phyloP scores from a whole-genome alignment of 306 rosid species.

The Vicia villosa region DNA sequence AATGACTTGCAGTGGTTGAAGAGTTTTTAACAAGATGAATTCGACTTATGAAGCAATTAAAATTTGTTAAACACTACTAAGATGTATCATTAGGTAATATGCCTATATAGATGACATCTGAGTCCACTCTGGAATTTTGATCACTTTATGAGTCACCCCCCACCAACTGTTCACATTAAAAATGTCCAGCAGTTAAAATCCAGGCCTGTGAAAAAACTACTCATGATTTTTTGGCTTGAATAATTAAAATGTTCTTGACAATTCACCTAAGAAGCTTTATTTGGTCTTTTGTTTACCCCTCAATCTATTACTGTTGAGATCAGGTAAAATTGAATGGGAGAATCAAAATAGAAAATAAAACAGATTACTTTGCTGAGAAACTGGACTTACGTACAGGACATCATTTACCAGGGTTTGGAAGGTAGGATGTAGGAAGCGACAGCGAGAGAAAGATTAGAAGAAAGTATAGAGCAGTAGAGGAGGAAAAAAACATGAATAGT shows the following conservation, averaged over 20 bases:
- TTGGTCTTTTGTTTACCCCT: background rate
- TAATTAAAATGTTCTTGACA: background rate
- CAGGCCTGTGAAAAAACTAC: background rate
- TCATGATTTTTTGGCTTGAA: background rate
- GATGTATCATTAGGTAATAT: background rate
- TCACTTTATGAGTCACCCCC: slow-evolving; percentile 4
- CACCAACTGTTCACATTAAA: background rate
- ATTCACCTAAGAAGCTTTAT: slow-evolving; percentile 6
- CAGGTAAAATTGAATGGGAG: background rate
- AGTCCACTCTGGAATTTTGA: slow-evolving; percentile 1
- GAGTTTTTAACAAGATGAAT: background rate
- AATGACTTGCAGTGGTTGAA: slow-evolving; percentile 15
- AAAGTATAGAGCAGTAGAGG: background rate
- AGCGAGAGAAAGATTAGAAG: background rate
- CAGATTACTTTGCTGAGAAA: background rate
- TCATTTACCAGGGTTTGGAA: background rate
- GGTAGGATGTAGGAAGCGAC: background rate
- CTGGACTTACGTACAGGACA: background rate
- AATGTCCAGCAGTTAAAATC: background rate
- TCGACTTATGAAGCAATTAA: slow-evolving; percentile 16
- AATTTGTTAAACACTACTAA: slow-evolving; percentile 4
- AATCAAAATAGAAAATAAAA: background rate
- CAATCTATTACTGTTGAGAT: background rate
- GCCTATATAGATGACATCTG: background rate
- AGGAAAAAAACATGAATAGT: background rate